Percentiles rank a stretch among this genome's conserved stretches.
Evolutionary conservation across 306 rosid species (phyloP).

Genomic region (Quercus dentata): DNA sequence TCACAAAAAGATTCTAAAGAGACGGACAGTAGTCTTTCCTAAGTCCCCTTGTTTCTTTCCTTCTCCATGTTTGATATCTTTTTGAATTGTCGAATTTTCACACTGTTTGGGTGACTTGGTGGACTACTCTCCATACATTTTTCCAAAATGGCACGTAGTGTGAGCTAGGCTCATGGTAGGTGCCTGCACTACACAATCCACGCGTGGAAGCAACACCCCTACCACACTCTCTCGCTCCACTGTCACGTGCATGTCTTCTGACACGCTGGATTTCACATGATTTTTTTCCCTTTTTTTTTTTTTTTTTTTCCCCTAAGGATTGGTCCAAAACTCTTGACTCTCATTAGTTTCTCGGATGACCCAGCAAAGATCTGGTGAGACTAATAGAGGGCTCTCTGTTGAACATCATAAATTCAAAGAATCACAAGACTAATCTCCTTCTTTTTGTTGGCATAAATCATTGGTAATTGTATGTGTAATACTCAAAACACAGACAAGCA

Average conservation of each 20-base stretch:
- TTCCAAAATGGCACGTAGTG: background rate
- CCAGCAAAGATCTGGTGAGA: too few species aligned
- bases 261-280: background rate
- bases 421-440: too few species aligned
- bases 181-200: constrained; percentile 21
- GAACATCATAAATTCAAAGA: too few species aligned
- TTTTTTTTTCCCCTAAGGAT: too few species aligned
- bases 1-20: too few species aligned
- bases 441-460: too few species aligned
- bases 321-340: too few species aligned
- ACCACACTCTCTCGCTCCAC: constrained; percentile 14
- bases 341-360: too few species aligned
- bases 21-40: background rate
- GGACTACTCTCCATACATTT: background rate
- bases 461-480: too few species aligned
- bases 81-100: background rate
- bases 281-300: too few species aligned
- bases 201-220: constrained; percentile 14
- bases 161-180: constrained; percentile 18
- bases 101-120: background rate
- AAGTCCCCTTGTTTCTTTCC: background rate
- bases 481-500: too few species aligned
- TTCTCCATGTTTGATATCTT: background rate
- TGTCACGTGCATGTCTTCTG: constrained; percentile 15
- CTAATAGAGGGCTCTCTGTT: too few species aligned